Base-by-base conservation (phyloP, 768 basidiomycete species). In the Boletus huronensis region DNA sequence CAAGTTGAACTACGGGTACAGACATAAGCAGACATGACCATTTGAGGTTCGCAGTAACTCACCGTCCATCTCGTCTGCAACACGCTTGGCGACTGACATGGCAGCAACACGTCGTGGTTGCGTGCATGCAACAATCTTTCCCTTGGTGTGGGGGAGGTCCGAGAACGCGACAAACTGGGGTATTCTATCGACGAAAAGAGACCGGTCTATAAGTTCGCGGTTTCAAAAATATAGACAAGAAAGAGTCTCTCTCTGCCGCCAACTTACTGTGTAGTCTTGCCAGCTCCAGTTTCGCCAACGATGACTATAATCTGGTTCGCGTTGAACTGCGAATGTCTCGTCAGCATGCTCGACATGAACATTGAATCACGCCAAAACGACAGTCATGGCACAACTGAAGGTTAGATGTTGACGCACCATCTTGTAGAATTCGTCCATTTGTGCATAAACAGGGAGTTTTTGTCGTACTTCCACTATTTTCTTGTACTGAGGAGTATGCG, bases 41-140 rank as follows among this genome's bases (percentile, higher is more conserved):
- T 48, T 21, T 19, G 25, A n/a, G 21, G 25, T 28, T 1, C 29
- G n/a, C 26, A 11, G 3, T 17, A 9, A 74, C 90, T 63, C 61
- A 93, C 93, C 92, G 69, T 98, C 96, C 93, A 98, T 95, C 72
- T 98, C 96, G 66, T 98, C 96, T 5, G 96, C 94, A 2, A 99
- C 96, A 74, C 96, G 94, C 70, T 96, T 95, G 21, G 96, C 96
- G 2, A 98, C 96, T 16, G 90, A 93, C 93, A 97, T 98, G 9
- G 96, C 94, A 11, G 96, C 94, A 4, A 99, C 93, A 75, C 96
- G 82, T 63, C 96, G 80, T 1, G 96, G 96, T 67, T 99, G 96
- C 3, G 96, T 99, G 65, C 96, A 99, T 0, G 96, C 96, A 3
- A 99, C 87, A 62, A 98, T 74, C 70, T 93, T 97, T 35, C 91